Evolutionary conservation across 139 green algal species (phyloP), one percentile per base, ranked within the genome.

Genomic region (Chlamydomonas sp.): DNA sequence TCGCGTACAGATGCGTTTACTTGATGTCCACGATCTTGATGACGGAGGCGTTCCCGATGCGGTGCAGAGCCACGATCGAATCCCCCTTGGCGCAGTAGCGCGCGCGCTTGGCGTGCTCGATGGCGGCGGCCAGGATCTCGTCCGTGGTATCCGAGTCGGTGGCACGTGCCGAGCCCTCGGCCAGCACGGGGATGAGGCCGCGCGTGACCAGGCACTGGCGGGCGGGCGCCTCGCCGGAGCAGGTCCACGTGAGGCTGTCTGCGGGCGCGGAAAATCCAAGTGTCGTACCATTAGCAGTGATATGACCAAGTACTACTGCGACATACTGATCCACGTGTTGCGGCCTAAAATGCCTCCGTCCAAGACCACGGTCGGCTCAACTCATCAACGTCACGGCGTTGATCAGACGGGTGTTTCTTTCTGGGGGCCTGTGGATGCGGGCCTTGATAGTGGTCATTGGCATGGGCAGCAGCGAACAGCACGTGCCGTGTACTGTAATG

Each of bases 31-130:
- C 93, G 64, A 99, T 96, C 92, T 99, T 99, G 95, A 99, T 99
- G 7, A 99, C 97, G 15, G 97, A 98, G 0, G 97, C 96, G 81
- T 98, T 98, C 77, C 97, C 97, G 81, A 99, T 99, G 72, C 97
- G 92, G 91, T 99, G 97, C 85, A 99, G 92, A 8, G 97, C 97
- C 31, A 99, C 96, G 64, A 99, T 96, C 78, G 87, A 94, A 90
- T 99, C 97, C 17, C 96, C 97, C 69, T 90, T 89, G 7, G 84
- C 88, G 89, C 96, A 98, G 92, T 97, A 97, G 18, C 89, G 82
- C 69, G 92, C 93, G 62, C 90, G 75, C 59, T 97, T 97, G 49
- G 96, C 97, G 80, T 98, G 93, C 85, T 98, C 96, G 18, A 96
- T 96, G 6, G 97, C 96, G 8, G 97, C 91, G 0, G 97, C 95